Evolutionary conservation across 768 basidiomycete species (phyloP), one percentile per base, ranked within the genome.

Genomic region (Termitomyces sp.): DNA sequence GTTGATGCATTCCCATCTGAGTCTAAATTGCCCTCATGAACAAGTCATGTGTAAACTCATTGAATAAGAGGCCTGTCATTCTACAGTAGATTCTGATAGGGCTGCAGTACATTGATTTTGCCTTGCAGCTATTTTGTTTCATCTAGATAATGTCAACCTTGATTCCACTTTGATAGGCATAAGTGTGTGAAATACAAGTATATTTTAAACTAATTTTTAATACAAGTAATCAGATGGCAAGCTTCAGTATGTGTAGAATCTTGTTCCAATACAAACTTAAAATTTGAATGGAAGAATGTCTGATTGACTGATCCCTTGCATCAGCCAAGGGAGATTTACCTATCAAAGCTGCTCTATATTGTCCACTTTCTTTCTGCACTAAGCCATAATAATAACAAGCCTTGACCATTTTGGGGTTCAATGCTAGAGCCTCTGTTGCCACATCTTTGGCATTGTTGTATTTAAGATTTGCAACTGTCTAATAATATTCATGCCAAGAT

Each of bases 321-420:
- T 16, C 37, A 21, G 9, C 4, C 8, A 45, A 6, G 7, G 4
- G 27, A 27, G 41, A 54, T 59, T 11, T 58, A 69, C 74, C 72
- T 54, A 54, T 54, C 10, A 68, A 55, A 5, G 73, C 70, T 55
- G 63, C 67, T 49, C 55, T 61, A 30, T 67, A 66, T 39, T 64
- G 52, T 1, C 55, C 54, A 3, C 55, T 51, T 19, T 50, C 66
- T 59, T 71, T 74, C 41, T 74, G 64, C 10, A 74, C 74, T 46
- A 75, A 49, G 4, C 72, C 76, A 52, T 73, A 69, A 28, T 72
- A 71, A 60, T 67, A 76, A 16, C 74, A 70, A 35, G 74, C 72
- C 54, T 77, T 74, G 25, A 65, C 56, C 58, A 68, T 67, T 27
- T 58, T 61, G 3, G 75, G 74, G 39, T 74, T 70, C 43, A 66